Evolutionary conservation across 2,329 filamentous ascomycete species (phyloP).

Genomic region (Tolypocladium tropicale): DNA sequence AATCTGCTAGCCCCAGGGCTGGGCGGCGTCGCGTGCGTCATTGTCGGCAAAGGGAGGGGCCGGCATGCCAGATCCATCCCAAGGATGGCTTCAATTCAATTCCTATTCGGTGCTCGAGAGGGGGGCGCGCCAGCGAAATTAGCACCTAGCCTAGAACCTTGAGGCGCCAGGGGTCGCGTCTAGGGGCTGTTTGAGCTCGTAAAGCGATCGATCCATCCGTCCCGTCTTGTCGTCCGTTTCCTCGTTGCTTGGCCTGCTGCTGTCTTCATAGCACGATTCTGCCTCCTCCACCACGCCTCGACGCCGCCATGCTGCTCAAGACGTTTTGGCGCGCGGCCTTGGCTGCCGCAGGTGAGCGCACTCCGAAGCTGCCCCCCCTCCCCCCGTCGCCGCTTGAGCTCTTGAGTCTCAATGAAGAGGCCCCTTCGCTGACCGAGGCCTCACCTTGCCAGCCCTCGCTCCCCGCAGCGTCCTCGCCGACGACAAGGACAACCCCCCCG

Average conservation of each 20-base stretch:
- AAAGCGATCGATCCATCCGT: not conserved
- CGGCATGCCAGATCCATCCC: not conserved
- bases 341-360: constrained; percentile 15
- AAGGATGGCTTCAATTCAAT: not conserved
- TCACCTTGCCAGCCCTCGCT: constrained; percentile 10
- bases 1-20: too few relatives aligned
- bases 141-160: not conserved
- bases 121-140: not conserved
- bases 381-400: too few relatives aligned
- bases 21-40: not conserved
- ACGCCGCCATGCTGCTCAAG: constrained; percentile 15
- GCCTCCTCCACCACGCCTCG: not conserved
- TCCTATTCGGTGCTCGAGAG: not conserved
- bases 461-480: constrained; percentile 13
- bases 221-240: too few relatives aligned
- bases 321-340: constrained; percentile 18
- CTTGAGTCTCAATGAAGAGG: too few relatives aligned
- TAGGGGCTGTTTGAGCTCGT: not conserved
- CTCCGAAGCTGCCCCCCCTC: too few relatives aligned
- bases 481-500: constrained; percentile 15
- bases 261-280: too few relatives aligned
- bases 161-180: not conserved
- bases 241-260: too few relatives aligned
- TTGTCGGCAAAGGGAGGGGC: not conserved
- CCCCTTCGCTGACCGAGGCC: not conserved